These are phyloP conservation scores for Westerdykella ornata DNA, from an alignment of 2,329 filamentous ascomycete genomes.

Conservation along the genomic window DNA sequence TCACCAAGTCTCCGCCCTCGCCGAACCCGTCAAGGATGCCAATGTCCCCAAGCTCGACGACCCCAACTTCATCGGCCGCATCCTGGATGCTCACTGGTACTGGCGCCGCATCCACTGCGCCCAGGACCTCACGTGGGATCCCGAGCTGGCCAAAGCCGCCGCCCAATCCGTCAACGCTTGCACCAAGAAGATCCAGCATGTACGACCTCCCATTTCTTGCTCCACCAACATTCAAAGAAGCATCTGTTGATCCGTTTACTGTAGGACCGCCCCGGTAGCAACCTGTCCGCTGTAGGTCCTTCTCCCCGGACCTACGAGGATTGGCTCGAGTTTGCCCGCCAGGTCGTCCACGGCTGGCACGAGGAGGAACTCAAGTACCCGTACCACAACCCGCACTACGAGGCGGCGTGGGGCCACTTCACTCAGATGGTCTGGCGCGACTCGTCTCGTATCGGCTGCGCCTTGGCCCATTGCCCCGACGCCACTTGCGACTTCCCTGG, in stretches of 20 bases:
- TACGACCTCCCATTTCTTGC: slow-evolving; percentile 8
- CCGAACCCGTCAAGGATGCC: slow-evolving; percentile 10
- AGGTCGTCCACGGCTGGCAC: slow-evolving; percentile 31
- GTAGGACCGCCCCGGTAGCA: slow-evolving; percentile 29
- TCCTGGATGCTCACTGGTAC: slow-evolving; percentile 34
- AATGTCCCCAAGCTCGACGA: slow-evolving; percentile 23
- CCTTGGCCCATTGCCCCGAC: slow-evolving; percentile 22
- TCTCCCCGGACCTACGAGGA: slow-evolving; percentile 17
- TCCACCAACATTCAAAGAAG: background rate
- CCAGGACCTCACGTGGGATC: slow-evolving; percentile 31
- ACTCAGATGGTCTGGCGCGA: slow-evolving; percentile 38
- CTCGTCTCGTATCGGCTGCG: slow-evolving; percentile 32
- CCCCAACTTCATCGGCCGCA: slow-evolving; percentile 24
- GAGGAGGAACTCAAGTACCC: slow-evolving; percentile 33
- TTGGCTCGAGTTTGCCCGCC: slow-evolving; percentile 18
- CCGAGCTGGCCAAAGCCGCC: slow-evolving; percentile 21
- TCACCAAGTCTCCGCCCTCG: slow-evolving; percentile 9
- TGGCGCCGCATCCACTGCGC: slow-evolving; percentile 34
- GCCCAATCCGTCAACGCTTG: slow-evolving; percentile 21
- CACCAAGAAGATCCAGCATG: slow-evolving; percentile 22
- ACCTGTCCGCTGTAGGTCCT: slow-evolving; percentile 25
- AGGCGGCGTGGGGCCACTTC: slow-evolving; percentile 33
- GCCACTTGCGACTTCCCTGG: slow-evolving; percentile 14
- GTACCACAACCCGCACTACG: slow-evolving; percentile 26
- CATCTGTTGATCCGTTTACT: background rate